Evolutionary conservation across 768 basidiomycete genomes (phyloP), one percentile per base, ranked within the genome.

Genomic region (Agaricus subrufescens): DNA sequence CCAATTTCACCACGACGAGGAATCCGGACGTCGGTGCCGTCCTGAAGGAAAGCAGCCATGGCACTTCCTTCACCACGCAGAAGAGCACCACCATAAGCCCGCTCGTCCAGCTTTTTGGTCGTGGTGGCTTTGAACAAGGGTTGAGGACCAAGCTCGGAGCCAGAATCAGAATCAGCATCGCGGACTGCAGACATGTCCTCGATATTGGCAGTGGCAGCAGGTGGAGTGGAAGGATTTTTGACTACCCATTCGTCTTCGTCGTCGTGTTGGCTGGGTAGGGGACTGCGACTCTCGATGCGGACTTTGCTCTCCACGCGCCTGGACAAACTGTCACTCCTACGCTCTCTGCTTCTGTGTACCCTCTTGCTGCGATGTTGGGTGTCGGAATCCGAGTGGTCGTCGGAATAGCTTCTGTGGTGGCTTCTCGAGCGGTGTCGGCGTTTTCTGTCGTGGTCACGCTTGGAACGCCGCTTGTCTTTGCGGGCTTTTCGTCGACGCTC

Each of bases 1-100:
- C 97, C 97, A 62, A 99, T 98, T 73, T 99, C 97, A 73, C 97
- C 97, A 79, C 97, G 91, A 60, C 97, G 92, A 1, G 97, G 97
- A 65, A 98, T 99, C 67, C 97, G 95, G 10, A 78, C 62, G 52
- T 89, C 82, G 12, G 87, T 84, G 59, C 86, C 83, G 2, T 97
- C 96, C 66, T 90, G 79, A 54, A 98, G 81, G 81, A 89, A 99
- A 43, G 93, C 92, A 1, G 97, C 97, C 94, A 99, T 98, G 38
- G 97, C 97, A 60, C 87, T 89, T 50, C 94, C 97, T 79, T 99
- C 97, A 51, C 97, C 97, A 4, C 90, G 90, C 10, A 94, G 81
- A 49, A 99, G 77, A 29, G 91, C 89, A 57, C 94, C 84, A 59
- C 94, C 93, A 66, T 94, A 99, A 45, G 89, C 82, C 25, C 94